Evolutionary conservation across 2,329 filamentous ascomycete genomes (phyloP), one percentile per base, ranked within the genome.

Genomic region (Coleophoma eucalyptorum): DNA sequence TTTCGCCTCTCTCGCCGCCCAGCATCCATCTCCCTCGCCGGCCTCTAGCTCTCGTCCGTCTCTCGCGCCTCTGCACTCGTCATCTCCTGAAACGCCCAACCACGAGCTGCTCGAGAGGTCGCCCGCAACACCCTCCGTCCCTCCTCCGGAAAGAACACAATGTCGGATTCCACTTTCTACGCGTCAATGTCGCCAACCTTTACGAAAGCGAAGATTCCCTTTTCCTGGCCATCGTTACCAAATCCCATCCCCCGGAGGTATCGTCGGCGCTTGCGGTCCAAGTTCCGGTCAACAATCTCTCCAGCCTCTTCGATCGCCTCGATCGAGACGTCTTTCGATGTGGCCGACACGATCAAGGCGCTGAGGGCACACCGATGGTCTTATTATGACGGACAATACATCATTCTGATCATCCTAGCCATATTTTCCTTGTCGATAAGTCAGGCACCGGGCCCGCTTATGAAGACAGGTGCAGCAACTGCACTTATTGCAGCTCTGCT

Each of bases 381-480:
- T 47, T 74, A 86, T 47, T 88, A 91, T 67, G 93, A 97, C 69
- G 79, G 88, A 38, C 92, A 97, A 72, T 95, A 97, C 69, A 69
- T 90, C 46, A 74, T 93, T 51, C 72, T 96, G 26, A 80, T 84
- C 52, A 79, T 86, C 49, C 70, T 96, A 46, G 84, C 83, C 59
- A 82, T 96, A 60, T 96, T 96, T 73, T 90, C 87, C 48, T 78
- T 97, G 54, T 87, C 80, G 62, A 84, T 97, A 56, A 90, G 93
- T 55, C 87, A 92, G 57, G 80, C 76, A 12, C 84, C 90, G 0
- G 90, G 90, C 1, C 87, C 90, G 0, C 69, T 93, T 50, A 72
- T 87, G 57, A 97, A 96, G 78, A 85, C 86, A 1, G 78, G 84
- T 44, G 81, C 87, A 40, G 79, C 90, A 13, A 77, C 85, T 1